Percentiles rank a stretch among this genome's conserved stretches.
Conservation (phyloP, 179 eudicot genomes). For the Beta lomatogona region DNA sequence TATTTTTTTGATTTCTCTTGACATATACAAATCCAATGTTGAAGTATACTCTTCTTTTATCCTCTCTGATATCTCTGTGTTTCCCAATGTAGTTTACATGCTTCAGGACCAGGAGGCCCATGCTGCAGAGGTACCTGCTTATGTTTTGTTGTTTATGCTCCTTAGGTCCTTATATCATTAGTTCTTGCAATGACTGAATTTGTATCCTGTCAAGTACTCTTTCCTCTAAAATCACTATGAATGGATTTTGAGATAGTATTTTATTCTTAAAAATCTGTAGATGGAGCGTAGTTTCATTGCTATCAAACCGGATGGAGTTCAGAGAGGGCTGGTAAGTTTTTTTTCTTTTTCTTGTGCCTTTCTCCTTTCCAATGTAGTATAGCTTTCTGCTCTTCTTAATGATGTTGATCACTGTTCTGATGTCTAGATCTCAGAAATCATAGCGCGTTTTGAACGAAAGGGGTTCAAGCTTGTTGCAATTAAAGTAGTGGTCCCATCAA, state of each 20-base stretch:
- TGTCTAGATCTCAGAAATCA: constrained; percentile 85
- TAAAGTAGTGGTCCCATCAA: constrained; percentile 77
- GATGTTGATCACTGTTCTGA: not conserved
- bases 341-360: not conserved
- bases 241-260: not conserved
- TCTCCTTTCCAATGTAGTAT: not conserved
- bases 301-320: constrained; percentile 99
- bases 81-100: constrained; percentile 63
- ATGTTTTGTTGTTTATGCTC: constrained; percentile 15
- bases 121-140: constrained; percentile 77
- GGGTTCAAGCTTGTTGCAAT: constrained; percentile 95
- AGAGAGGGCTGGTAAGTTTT: constrained; percentile 75
- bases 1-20: not conserved
- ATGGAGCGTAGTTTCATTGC: constrained; percentile 97
- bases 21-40: not conserved
- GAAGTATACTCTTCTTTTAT: not conserved
- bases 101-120: constrained; percentile 86
- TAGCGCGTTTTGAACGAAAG: constrained; percentile 93
- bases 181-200: not conserved
- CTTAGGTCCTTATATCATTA: not conserved
- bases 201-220: not conserved
- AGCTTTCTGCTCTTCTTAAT: not conserved
- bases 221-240: not conserved
- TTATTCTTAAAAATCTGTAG: constrained; percentile 34
- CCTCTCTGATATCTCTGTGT: constrained; percentile 14